Conservation (phyloP, 2,329 filamentous ascomycete species). For the Cercospora zeina region DNA sequence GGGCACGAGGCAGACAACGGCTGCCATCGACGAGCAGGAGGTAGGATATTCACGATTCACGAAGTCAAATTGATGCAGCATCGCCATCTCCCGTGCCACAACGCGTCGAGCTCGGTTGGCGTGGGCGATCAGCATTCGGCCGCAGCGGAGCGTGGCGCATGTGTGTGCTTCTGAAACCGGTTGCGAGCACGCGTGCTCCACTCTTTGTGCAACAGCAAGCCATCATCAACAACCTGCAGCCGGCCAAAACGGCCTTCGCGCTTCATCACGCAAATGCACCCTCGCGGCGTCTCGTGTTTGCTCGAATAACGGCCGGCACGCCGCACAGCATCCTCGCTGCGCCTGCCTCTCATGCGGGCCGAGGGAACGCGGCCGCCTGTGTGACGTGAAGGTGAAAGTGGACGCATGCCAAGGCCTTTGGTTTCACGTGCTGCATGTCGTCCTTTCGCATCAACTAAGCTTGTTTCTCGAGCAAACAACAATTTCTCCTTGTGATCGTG, state of each 20-base stretch:
- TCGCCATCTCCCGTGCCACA: background rate
- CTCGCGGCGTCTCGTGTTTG: background rate
- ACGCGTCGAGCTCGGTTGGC: constrained; percentile 1
- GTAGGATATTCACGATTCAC: constrained; percentile 1
- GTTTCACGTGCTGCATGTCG: constrained; percentile 20
- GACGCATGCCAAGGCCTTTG: constrained; percentile 8
- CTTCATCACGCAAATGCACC: background rate
- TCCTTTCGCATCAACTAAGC: constrained; percentile 9
- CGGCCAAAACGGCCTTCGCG: background rate
- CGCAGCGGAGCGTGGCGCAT: background rate
- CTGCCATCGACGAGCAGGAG: background rate
- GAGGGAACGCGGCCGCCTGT: background rate
- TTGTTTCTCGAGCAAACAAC: constrained; percentile 20
- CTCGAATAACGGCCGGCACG: background rate
- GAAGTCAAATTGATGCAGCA: constrained; percentile 4
- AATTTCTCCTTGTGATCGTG: background rate
- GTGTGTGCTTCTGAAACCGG: constrained; percentile 8
- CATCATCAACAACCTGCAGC: constrained; percentile 7
- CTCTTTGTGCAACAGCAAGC: constrained; percentile 15
- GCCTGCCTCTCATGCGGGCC: background rate
- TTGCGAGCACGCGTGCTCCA: constrained; percentile 17
- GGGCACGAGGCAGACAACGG: background rate
- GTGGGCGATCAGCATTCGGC: background rate
- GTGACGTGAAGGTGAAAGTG: background rate
- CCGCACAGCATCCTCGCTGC: background rate